Base-by-base conservation (phyloP, 495 filamentous ascomycete genomes). In the Ascobolus immersus region DNA sequence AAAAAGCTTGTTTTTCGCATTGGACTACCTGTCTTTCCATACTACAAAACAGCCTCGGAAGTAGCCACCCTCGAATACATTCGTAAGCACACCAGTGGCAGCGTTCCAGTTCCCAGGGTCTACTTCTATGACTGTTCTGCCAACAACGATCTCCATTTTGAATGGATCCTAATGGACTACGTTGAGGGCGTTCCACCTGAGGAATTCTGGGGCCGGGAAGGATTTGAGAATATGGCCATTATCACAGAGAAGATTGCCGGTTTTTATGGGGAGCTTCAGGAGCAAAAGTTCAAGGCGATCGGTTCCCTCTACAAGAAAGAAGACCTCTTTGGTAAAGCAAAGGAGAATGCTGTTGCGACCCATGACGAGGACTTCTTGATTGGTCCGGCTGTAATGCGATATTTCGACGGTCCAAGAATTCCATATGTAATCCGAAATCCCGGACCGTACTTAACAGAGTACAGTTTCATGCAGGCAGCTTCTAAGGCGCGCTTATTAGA, bases 81-180 rank as follows among this genome's bases (percentile, higher is more conserved):
- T 3, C 39, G 48, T 10, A 39, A 44, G 17, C 43, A 46, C 23
- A 65, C 64, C n/a, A n/a, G n/a, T n/a, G n/a, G n/a, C n/a, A 44
- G 42, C 5, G 48, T 70, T 2, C 67, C 65, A 1, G 55, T 69
- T 0, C 61, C 68, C 4, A 42, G 44, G 1, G 52, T 69, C 17
- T 39, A 56, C 14, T 54, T 53, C 15, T 65, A 53, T 24, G 57
- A 68, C 33, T 49, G 55, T 14, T 54, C 57, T 0, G 33, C 36
- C 4, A 27, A 52, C 4, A 67, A 61, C 37, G 49, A 51, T 5
- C 45, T 71, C 18, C 59, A 59, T 7, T 66, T 62, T 38, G 65
- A 69, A 53, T 72, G 65, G 67, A 58, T 69, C 1, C 36, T 71
- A 8, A 62, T 68, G 59, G 54, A 55, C n/a, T 48, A 44, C 35